Conservation (phyloP, 805 yeast species). For the Ogataea siamensis region DNA sequence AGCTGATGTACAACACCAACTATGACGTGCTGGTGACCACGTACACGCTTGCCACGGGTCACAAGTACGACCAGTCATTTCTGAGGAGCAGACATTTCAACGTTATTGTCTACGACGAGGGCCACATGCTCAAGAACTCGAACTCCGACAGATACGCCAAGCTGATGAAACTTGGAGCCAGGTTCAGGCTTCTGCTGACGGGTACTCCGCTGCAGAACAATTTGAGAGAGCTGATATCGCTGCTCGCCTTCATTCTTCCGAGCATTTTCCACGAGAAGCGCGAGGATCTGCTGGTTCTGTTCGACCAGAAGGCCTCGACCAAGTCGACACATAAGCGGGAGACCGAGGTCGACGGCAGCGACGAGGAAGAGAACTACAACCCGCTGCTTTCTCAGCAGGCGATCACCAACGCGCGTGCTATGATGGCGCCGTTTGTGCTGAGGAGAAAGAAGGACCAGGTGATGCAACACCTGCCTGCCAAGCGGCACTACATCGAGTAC, state of each 20-base stretch:
- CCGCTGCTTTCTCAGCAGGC: constrained; percentile 90
- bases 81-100: constrained; percentile 74
- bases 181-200: constrained; percentile 83
- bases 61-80: constrained; percentile 77
- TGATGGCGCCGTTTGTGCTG: constrained; percentile 97
- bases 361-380: constrained; percentile 51
- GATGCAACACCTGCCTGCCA: constrained; percentile 80
- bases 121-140: constrained; percentile 93
- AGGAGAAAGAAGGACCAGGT: constrained; percentile 93
- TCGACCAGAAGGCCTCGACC: constrained; percentile 84
- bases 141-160: constrained; percentile 82
- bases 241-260: constrained; percentile 90
- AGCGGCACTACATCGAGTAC: constrained; percentile 57
- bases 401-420: constrained; percentile 86
- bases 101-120: constrained; percentile 93
- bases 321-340: constrained; percentile 35
- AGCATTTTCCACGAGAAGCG: constrained; percentile 72
- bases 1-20: constrained; percentile 48
- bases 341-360: constrained; percentile 15
- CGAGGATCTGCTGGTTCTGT: constrained; percentile 77
- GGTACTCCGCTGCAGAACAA: constrained; percentile 98
- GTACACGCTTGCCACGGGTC: constrained; percentile 86
- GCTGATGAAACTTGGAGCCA: constrained; percentile 78
- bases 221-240: constrained; percentile 82
- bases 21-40: constrained; percentile 94